These are phyloP conservation scores for Rhodamnia rubescens DNA, from an alignment of 345 rosid species.

Conservation along the genomic window DNA sequence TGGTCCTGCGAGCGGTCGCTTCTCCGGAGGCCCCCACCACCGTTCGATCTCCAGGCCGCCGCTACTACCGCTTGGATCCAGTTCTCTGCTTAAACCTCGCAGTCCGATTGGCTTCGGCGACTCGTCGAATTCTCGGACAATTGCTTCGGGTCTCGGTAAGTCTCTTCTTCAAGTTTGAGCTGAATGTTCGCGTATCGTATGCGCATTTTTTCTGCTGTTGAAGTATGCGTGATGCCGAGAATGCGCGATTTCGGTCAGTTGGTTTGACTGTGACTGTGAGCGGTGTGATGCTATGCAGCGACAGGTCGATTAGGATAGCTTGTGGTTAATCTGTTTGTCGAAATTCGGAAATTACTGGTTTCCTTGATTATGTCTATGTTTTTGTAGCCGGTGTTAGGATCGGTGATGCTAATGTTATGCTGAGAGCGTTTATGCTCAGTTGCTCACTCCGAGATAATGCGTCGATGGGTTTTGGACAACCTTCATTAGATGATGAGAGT, in stretches of 20 bases:
- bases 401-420: too few relatives aligned
- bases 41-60: neutral
- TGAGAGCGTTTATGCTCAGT: neutral
- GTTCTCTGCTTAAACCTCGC: neutral
- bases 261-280: neutral
- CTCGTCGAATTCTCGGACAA: neutral
- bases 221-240: neutral
- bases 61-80: neutral
- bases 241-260: neutral
- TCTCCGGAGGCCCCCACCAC: neutral
- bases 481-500: neutral
- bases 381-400: neutral
- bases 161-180: neutral
- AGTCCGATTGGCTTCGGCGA: neutral
- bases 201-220: neutral
- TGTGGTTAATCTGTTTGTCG: neutral
- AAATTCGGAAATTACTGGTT: neutral
- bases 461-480: neutral
- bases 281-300: neutral
- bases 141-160: neutral
- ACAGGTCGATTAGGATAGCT: neutral
- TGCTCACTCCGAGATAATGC: neutral
- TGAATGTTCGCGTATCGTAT: neutral
- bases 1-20: neutral
- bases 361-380: neutral